Conservation (phyloP, 2,329 filamentous ascomycete species). For the Colletotrichum sp. region DNA sequence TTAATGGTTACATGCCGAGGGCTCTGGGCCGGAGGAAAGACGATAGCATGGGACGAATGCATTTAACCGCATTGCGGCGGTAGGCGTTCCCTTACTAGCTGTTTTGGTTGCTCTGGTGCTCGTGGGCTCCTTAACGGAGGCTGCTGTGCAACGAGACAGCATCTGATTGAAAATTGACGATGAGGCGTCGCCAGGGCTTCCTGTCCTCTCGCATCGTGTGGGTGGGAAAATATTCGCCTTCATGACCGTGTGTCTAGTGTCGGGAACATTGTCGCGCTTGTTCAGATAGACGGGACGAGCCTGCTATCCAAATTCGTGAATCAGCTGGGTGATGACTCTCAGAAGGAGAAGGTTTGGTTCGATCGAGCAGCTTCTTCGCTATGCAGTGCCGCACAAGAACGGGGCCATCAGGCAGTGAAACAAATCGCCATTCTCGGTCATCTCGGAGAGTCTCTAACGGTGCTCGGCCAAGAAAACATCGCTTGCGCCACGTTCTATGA, state of each 20-base stretch:
- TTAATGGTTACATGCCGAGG: not conserved
- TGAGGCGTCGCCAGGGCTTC: not conserved
- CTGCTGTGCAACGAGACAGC: not conserved
- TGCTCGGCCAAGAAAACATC: not conserved
- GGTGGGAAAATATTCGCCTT: not conserved
- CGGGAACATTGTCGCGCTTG: not conserved
- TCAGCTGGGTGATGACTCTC: not conserved
- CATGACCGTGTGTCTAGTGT: not conserved
- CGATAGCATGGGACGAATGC: not conserved
- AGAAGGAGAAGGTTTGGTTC: not conserved
- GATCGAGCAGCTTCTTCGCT: not conserved
- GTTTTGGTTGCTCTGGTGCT: not conserved
- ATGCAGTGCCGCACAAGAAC: not conserved
- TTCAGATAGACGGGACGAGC: not conserved
- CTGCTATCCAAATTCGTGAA: not conserved
- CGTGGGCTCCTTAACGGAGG: not conserved
- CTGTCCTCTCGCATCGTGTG: not conserved
- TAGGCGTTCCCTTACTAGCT: rapidly evolving
- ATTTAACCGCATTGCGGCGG: not conserved
- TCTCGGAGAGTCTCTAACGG: not conserved
- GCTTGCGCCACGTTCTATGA: not conserved
- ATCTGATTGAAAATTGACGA: too few relatives aligned
- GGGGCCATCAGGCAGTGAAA: not conserved
- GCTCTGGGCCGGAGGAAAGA: not conserved
- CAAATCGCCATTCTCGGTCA: not conserved